Conservation (phyloP, 345 rosid species). For the Syzygium grande region DNA sequence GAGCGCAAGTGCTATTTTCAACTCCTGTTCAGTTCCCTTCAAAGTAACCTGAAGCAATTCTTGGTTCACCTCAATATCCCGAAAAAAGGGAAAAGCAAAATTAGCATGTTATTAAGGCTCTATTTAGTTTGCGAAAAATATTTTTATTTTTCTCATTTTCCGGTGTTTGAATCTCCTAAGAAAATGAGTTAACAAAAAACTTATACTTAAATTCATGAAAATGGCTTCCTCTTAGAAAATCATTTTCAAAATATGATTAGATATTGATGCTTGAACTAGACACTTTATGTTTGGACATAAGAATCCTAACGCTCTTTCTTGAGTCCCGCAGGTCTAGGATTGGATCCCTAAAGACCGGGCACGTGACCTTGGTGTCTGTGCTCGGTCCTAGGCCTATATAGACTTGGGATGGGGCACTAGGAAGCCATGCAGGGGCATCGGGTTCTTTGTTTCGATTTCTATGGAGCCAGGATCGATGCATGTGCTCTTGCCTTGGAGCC, state of each 20-base stretch:
- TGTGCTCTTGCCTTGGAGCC: too few relatives aligned
- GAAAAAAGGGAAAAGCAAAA: too few relatives aligned
- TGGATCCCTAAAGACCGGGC: neutral
- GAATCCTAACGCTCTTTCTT: neutral
- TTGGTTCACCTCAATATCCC: too few relatives aligned
- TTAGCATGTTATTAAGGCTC: neutral
- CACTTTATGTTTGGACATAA: neutral
- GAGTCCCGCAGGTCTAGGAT: neutral
- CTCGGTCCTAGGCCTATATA: neutral
- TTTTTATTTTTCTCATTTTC: neutral
- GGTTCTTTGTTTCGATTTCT: too few relatives aligned
- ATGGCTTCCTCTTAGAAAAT: neutral
- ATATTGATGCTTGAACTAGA: rapidly evolving
- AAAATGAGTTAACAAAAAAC: too few relatives aligned
- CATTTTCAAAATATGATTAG: too few relatives aligned
- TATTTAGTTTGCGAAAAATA: too few relatives aligned
- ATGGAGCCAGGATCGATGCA: neutral
- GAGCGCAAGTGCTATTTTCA: too few relatives aligned
- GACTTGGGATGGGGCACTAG: too few relatives aligned
- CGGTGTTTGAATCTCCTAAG: neutral
- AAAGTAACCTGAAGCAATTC: too few relatives aligned
- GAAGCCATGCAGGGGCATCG: neutral
- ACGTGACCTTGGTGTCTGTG: neutral
- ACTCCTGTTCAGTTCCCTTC: too few relatives aligned
- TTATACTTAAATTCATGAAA: too few relatives aligned